Percentiles rank a stretch among this genome's conserved stretches.
These are phyloP conservation scores for Larix kaempferi DNA, from an alignment of 75 land plant species.

Conservation along the genomic window DNA sequence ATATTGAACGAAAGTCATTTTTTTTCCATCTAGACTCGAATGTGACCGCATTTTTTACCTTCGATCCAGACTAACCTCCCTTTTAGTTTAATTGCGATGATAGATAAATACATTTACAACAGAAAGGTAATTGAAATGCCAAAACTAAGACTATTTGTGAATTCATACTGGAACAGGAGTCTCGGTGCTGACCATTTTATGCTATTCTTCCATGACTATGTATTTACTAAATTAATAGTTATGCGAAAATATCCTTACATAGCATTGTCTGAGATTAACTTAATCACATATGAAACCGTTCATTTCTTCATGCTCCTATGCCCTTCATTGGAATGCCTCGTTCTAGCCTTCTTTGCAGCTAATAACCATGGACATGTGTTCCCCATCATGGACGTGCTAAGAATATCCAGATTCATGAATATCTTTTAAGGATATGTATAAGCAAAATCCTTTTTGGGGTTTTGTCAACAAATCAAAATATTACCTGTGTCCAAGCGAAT, in stretches of 20 bases:
- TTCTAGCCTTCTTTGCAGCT: conserved; percentile 70
- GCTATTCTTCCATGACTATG: conserved; percentile 84
- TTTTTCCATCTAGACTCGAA: conserved; percentile 56
- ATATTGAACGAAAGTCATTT: conserved; percentile 85
- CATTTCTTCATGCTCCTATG: conserved; percentile 22
- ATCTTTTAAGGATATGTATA: conserved; percentile 25
- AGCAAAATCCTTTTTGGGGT: conserved; percentile 23
- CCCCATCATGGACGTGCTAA: conserved; percentile 41
- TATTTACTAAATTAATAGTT: no score
- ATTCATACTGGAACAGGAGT: conserved; percentile 66
- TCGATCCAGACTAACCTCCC: conserved; percentile 68
- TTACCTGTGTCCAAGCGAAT: conserved; percentile 68
- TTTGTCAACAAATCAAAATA: conserved; percentile 51
- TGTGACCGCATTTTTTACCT: conserved; percentile 46
- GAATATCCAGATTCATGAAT: conserved; percentile 35
- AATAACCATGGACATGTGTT: conserved; percentile 55
- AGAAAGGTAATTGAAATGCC: conserved; percentile 23
- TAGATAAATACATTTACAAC: conserved; percentile 51
- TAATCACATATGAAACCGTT: conserved; percentile 22
- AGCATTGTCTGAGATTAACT: conserved; percentile 55
- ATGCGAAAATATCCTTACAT: no score
- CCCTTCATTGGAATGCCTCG: conserved; percentile 25
- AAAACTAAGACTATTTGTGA: conserved; percentile 27
- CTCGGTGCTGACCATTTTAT: conserved; percentile 74
- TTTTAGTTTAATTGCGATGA: conserved; percentile 71